Conservation (phyloP, 495 filamentous ascomycete genomes). For the Neurospora sp. region DNA sequence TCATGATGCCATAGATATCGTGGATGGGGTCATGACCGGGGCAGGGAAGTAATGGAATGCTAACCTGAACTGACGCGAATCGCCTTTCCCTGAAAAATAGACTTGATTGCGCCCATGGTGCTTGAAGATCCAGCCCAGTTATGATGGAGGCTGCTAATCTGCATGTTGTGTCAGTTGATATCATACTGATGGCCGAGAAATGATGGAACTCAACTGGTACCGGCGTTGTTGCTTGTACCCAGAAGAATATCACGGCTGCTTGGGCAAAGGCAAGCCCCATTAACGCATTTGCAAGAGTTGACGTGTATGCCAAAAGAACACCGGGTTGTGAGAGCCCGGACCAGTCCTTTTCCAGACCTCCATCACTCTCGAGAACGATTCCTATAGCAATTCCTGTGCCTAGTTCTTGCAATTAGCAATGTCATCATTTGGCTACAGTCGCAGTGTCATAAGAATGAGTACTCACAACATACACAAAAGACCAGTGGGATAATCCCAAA, state of each 20-base stretch:
- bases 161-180: too few relatives aligned
- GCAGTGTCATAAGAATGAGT: background rate
- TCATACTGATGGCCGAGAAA: too few relatives aligned
- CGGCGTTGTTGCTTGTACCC: background rate
- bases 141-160: too few relatives aligned
- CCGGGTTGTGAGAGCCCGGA: background rate
- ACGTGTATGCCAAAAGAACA: background rate
- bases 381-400: background rate
- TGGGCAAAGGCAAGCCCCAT: background rate
- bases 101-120: background rate
- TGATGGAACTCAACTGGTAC: background rate
- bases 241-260: background rate
- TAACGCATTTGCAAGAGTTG: background rate
- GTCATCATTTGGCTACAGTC: background rate
- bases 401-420: background rate
- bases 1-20: too few relatives aligned
- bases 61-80: background rate
- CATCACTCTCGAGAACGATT: background rate
- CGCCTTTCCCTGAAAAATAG: rapidly evolving
- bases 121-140: background rate
- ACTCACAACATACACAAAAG: background rate
- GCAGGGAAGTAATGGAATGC: background rate
- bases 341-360: background rate
- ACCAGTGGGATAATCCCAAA: background rate
- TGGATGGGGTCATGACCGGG: too few relatives aligned